Evolutionary conservation across 306 rosid species (phyloP), one percentile per base, ranked within the genome.

Genomic region (Albizia julibrissin): DNA sequence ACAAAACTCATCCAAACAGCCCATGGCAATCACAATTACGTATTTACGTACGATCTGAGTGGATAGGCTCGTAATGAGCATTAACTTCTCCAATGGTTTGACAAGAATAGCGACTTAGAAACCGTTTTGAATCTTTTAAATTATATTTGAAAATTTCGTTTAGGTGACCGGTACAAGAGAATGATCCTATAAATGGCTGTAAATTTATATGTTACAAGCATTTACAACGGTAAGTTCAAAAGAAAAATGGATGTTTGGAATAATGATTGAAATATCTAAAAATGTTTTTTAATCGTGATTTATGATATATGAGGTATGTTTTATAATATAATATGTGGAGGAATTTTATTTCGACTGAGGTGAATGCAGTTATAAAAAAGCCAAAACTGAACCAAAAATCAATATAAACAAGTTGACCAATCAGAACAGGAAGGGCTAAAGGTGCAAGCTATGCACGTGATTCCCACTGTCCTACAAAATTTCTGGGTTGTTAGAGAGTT

Each of bases 371-470:
- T n/a, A n/a, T n/a, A n/a, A n/a, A n/a, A n/a, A n/a, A n/a, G n/a
- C n/a, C n/a, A n/a, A n/a, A n/a, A n/a, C n/a, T n/a, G n/a, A n/a
- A n/a, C n/a, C n/a, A n/a, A n/a, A n/a, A n/a, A n/a, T n/a, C n/a
- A n/a, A n/a, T 50, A 50, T 14, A 18, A 52, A 18, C 37, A 22
- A 26, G 68, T 58, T 58, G 52, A 59, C 77, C 82, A 74, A 77
- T 72, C 81, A 70, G 72, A 56, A 68, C 26, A 59, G 58, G n/a
- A 67, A 80, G 79, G 61, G 71, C 15, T 69, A 69, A 4, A 18
- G 62, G 46, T 11, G 61, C 40, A 72, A 50, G 75, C 49, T 47
- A 40, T 19, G 78, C 90, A 81, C 70, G 87, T 76, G 85, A 84
- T 21, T 29, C 77, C 50, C 84, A 83, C 75, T 85, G 50, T 8